phyloP scores from a whole-genome alignment of 148 eudicot species.

The Spergularia bocconei region DNA sequence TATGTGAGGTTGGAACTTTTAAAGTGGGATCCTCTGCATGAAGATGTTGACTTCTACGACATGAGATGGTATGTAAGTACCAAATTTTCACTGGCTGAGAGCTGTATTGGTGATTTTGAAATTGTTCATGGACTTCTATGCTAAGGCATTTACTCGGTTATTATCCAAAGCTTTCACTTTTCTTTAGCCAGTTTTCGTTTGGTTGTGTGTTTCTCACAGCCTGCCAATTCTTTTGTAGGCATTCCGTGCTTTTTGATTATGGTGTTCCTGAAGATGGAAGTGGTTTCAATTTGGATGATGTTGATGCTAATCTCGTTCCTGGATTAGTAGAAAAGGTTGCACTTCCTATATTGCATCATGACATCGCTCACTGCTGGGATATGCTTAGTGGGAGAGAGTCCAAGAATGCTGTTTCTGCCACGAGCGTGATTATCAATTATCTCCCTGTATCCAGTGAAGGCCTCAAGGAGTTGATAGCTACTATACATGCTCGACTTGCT shows the following conservation, averaged over 20 bases:
- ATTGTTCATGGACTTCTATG: constrained; percentile 2
- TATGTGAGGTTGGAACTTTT: constrained; percentile 95
- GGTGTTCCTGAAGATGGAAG: constrained; percentile 72
- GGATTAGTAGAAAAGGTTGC: constrained; percentile 90
- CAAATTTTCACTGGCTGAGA: constrained; percentile 21
- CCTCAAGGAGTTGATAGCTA: constrained; percentile 58
- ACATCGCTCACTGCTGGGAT: constrained; percentile 83
- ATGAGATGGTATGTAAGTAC: constrained; percentile 84
- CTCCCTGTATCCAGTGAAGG: constrained; percentile 69
- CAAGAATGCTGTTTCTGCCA: constrained; percentile 72
- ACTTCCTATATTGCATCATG: constrained; percentile 78
- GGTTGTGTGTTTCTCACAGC: constrained; percentile 13
- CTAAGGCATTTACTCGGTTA: constrained; percentile 8
- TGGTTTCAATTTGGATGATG: constrained; percentile 61
- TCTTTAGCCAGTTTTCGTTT: background rate
- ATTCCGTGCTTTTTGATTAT: constrained; percentile 67
- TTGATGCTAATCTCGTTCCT: constrained; percentile 86
- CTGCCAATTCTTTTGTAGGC: constrained; percentile 46
- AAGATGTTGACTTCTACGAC: constrained; percentile 70
- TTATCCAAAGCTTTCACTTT: background rate
- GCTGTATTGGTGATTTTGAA: constrained; percentile 19
- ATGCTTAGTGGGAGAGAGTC: constrained; percentile 79
- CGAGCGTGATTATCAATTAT: constrained; percentile 56
- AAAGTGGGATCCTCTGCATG: constrained; percentile 96
- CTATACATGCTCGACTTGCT: constrained; percentile 66